Conservation (phyloP, 306 rosid species). For the Crotalaria pallida region DNA sequence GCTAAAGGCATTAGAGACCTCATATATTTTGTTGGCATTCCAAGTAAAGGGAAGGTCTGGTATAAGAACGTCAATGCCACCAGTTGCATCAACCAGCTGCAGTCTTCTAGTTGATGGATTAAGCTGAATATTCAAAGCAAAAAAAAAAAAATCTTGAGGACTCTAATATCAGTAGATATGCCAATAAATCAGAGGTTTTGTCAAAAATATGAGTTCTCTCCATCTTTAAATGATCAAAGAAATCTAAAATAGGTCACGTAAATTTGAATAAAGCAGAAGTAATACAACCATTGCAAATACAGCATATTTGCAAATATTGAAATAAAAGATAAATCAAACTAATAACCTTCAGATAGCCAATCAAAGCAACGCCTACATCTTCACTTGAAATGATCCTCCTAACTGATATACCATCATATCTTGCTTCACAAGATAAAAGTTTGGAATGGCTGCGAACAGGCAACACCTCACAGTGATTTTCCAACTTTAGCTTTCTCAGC, state of each 20-base stretch:
- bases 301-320: slow-evolving; percentile 10
- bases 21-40: slow-evolving; percentile 49
- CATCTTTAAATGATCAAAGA: background rate
- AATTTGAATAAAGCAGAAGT: slow-evolving; percentile 1
- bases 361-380: slow-evolving; percentile 58
- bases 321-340: slow-evolving; percentile 11
- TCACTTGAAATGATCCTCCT: slow-evolving; percentile 57
- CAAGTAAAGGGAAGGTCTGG: slow-evolving; percentile 82
- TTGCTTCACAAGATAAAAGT: slow-evolving; percentile 39
- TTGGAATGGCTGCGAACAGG: slow-evolving; percentile 31
- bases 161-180: slow-evolving; percentile 8
- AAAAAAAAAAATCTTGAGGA: background rate
- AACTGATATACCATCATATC: slow-evolving; percentile 34
- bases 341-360: slow-evolving; percentile 73
- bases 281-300: background rate
- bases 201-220: background rate
- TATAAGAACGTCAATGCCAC: slow-evolving; percentile 68
- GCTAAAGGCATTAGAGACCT: slow-evolving; percentile 42
- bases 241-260: background rate
- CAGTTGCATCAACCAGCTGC: slow-evolving; percentile 84
- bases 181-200: background rate
- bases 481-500: slow-evolving; percentile 32
- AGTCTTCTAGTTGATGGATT: slow-evolving; percentile 59
- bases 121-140: slow-evolving; percentile 43
- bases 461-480: slow-evolving; percentile 24